Base-by-base conservation (phyloP, 495 filamentous ascomycete genomes). In the Daldinia grandis region DNA sequence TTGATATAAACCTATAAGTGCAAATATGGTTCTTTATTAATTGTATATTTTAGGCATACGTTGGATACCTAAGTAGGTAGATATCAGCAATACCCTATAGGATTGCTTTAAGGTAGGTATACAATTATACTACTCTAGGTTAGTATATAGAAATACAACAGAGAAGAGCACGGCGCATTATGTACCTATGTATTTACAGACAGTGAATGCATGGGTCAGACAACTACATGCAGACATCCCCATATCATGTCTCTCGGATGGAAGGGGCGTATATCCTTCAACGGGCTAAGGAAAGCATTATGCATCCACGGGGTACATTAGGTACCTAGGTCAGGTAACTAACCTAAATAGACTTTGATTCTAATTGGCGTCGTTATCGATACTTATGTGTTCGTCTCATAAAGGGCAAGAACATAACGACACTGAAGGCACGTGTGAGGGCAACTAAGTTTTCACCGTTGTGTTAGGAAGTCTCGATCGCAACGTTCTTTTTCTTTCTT, bases 371-470 rank as follows among this genome's bases (percentile, higher is more conserved):
- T 30, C 49, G 15, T 15, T 15, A 50, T 8, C 3, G 9, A 21
- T 21, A 50, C 44, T 10, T 19, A 4, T 19, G 25, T 8, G 10
- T 25, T 24, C 10, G 4, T 27, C 12, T 53, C 15, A 33, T 28
- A 21, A 37, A 49, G 44, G 57, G 40, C 15, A 59, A 19, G 37
- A 59, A 21, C 54, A 28, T 59, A 7, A 2, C 28, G 5, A 21
- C 10, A 19, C 15, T 28, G n/a, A 25, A 24, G 54, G 25, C 35
- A 64, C 53, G 44, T 64, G 49, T 54, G 9, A 24, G 30, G 50
- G 38, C 27, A 35, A 59, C 44, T 53, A 69, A 66, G 31, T 53
- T 63, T 66, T 31, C 14, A 63, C 35, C 53, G 27, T 58, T 7
- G 44, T 63, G 28, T 54, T 51, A 71, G 44, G 58, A 72, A 57